Evolutionary conservation across 768 basidiomycete species (phyloP).

Genomic region (Sporobolomyces roseus): DNA sequence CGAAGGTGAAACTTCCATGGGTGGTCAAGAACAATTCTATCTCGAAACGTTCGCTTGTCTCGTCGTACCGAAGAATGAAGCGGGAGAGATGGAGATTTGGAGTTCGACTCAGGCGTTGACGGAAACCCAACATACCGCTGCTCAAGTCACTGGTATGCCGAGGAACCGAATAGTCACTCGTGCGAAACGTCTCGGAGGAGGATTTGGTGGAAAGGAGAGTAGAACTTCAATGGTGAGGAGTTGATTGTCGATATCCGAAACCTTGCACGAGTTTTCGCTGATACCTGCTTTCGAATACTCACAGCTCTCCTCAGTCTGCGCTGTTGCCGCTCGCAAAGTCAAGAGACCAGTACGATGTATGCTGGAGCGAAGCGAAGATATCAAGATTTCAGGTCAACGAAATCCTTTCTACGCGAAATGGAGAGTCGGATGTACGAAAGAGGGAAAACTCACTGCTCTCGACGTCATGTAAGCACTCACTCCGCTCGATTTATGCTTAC

Average conservation of each 20-base stretch:
- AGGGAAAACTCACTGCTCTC: slow-evolving; percentile 43
- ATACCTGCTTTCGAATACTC: not conserved
- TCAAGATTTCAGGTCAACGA: slow-evolving; percentile 43
- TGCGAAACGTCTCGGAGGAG: slow-evolving; percentile 42
- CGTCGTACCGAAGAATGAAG: slow-evolving; percentile 44
- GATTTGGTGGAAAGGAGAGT: slow-evolving; percentile 44
- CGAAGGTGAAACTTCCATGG: slow-evolving; percentile 35
- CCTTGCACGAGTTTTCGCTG: not conserved
- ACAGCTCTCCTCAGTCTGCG: slow-evolving; percentile 37
- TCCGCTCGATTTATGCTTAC: not conserved
- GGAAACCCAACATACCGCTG: slow-evolving; percentile 42
- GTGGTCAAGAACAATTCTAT: slow-evolving; percentile 41
- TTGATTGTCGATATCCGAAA: no score
- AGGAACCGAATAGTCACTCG: slow-evolving; percentile 38
- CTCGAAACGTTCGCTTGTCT: slow-evolving; percentile 39
- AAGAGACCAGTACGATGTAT: slow-evolving; percentile 42
- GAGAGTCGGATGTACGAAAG: slow-evolving; percentile 42
- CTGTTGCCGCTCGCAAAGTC: slow-evolving; percentile 42
- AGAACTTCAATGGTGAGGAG: slow-evolving; percentile 27
- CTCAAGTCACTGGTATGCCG: slow-evolving; percentile 43
- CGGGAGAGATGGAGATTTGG: slow-evolving; percentile 44
- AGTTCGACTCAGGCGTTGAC: slow-evolving; percentile 41
- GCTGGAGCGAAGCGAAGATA: slow-evolving; percentile 45
- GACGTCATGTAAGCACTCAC: slow-evolving; percentile 21
- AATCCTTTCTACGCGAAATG: slow-evolving; percentile 42